A percentile compares a stretch with the other conserved stretches of the same genome.
Conservation (phyloP, 768 basidiomycete species). For the Phaffia australis region DNA sequence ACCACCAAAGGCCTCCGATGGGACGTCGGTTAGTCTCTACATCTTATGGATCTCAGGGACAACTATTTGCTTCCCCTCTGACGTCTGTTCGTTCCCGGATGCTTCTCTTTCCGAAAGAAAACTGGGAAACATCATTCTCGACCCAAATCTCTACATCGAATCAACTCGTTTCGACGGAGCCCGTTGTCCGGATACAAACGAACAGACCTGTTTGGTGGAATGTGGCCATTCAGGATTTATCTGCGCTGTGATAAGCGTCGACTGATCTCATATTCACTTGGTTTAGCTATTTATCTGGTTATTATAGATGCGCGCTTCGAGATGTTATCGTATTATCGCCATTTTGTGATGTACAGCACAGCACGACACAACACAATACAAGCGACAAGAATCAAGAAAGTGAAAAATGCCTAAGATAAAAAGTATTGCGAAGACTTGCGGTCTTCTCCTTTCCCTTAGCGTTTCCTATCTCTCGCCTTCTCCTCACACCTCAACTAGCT, state of each 20-base stretch:
- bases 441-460: no score
- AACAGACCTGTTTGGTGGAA: conserved; percentile 84
- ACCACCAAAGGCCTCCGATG: conserved; percentile 75
- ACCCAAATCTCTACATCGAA: conserved; percentile 88
- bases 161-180: conserved; percentile 56
- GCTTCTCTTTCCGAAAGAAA: conserved; percentile 39
- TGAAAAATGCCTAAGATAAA: no score
- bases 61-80: neutral
- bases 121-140: conserved; percentile 63
- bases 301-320: no score
- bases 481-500: neutral
- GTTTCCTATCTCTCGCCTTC: neutral
- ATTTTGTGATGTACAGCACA: no score
- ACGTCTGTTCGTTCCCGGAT: neutral
- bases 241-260: no score
- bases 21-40: conserved; percentile 59
- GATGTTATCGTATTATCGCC: no score
- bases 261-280: no score
- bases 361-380: no score
- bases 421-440: no score
- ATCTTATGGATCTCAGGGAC: neutral
- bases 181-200: conserved; percentile 62
- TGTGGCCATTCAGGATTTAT: conserved; percentile 39
- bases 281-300: no score
- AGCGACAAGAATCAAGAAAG: no score